These are phyloP conservation scores for Blastobotrys elegans DNA, from an alignment of 1,139 yeast species.

Conservation along the genomic window DNA sequence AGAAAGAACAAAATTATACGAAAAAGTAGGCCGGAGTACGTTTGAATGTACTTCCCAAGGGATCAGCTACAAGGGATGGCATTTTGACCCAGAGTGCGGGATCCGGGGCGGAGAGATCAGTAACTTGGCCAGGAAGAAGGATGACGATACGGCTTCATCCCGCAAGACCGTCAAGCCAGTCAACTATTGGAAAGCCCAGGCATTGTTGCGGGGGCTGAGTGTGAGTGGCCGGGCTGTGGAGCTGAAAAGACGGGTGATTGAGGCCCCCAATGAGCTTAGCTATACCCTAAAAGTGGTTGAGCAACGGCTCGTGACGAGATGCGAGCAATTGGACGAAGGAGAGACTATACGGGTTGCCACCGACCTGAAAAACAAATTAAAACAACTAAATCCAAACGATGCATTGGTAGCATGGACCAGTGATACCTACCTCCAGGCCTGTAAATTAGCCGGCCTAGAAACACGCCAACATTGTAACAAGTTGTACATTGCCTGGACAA, in stretches of 20 bases:
- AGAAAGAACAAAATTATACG: slow-evolving; percentile 2
- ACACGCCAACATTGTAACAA: not conserved
- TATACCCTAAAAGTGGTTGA: slow-evolving; percentile 4
- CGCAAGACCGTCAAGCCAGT: slow-evolving; percentile 1
- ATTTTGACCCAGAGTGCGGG: slow-evolving; percentile 6
- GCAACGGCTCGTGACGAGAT: not conserved
- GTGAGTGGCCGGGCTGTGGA: slow-evolving; percentile 5
- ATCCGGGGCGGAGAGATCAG: not conserved
- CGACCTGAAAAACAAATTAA: not conserved
- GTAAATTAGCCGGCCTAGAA: not conserved
- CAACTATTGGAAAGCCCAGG: slow-evolving; percentile 7
- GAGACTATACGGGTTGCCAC: not conserved
- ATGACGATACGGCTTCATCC: too few relatives aligned
- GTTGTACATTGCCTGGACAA: not conserved
- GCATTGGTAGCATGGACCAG: not conserved
- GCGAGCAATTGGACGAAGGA: not conserved
- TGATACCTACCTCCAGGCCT: not conserved
- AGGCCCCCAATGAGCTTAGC: slow-evolving; percentile 6
- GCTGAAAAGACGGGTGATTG: not conserved
- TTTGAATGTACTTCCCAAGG: slow-evolving; percentile 6
- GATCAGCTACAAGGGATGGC: slow-evolving; percentile 6
- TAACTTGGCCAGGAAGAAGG: not conserved
- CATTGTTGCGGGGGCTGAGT: slow-evolving; percentile 1
- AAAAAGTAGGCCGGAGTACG: slow-evolving; percentile 8
- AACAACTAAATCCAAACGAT: not conserved